Percentiles rank a stretch among this genome's conserved stretches.
Evolutionary conservation across 495 filamentous ascomycete genomes (phyloP).

Genomic region (Talaromyces ruber): DNA sequence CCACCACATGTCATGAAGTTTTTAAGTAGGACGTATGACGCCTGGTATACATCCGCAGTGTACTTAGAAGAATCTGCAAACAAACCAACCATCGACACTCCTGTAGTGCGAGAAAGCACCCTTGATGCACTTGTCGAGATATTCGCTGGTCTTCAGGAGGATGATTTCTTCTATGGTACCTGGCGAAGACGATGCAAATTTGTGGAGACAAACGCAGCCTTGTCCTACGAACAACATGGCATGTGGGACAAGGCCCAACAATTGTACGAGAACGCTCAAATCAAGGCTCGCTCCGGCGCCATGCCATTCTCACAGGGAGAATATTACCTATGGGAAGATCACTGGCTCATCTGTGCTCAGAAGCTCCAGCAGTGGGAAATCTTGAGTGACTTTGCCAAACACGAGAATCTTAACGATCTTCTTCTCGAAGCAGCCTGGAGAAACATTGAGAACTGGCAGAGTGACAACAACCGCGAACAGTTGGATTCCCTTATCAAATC

Average conservation of each 20-base stretch:
- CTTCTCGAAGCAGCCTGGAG: conserved; percentile 92
- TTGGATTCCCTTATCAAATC: conserved; percentile 88
- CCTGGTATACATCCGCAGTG: conserved; percentile 83
- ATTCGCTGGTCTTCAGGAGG: conserved; percentile 81
- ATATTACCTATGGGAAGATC: conserved; percentile 99
- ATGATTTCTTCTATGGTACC: conserved; percentile 95
- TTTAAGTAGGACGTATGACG: conserved; percentile 81
- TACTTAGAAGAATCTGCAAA: conserved; percentile 81
- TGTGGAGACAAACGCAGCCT: conserved; percentile 88
- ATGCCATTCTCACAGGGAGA: conserved; percentile 93
- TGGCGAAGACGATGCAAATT: conserved; percentile 95
- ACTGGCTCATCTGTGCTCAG: conserved; percentile 95
- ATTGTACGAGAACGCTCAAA: conserved; percentile 92
- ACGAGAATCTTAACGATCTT: conserved; percentile 98
- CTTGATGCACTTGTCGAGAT: conserved; percentile 88
- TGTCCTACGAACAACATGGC: conserved; percentile 97
- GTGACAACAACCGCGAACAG: conserved; percentile 73
- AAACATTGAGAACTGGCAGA: conserved; percentile 86
- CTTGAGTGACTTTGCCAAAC: conserved; percentile 93
- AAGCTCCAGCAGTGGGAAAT: conserved; percentile 99
- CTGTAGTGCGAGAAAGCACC: conserved; percentile 80
- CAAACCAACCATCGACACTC: conserved; percentile 73
- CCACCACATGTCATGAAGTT: conserved; percentile 95
- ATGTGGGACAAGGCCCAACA: conserved; percentile 99
- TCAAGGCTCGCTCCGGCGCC: conserved; percentile 87